Evolutionary conservation across 768 basidiomycete genomes (phyloP), one percentile per base, ranked within the genome.

Genomic region (Auricularia auricula-judae): DNA sequence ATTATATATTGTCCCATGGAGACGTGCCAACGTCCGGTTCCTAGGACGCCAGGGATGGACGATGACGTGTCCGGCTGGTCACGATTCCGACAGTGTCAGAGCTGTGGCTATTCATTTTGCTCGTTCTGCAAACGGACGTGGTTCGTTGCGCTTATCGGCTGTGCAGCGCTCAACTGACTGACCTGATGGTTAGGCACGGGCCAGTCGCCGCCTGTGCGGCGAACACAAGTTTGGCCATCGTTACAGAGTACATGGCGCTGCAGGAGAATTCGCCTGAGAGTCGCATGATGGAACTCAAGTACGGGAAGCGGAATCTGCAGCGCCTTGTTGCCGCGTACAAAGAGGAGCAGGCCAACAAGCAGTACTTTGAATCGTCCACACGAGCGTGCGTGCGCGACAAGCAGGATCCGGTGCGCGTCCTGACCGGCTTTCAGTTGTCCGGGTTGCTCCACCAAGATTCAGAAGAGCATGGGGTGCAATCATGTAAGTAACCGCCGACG

Each of bases 391-490:
- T 62, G 2, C 29, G 29, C 34, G 36, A 4, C 42, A 36, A 43
- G 16, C 14, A 51, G 18, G 14, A 33, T 2, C 10, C 7, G 14
- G 8, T 36, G 21, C 23, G n/a, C 35, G 43, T 35, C 10, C 42
- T 34, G 29, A 42, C 33, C 18, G 59, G 42, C 14, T 43, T 39
- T 3, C 47, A 66, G 66, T 21, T 91, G 89, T 71, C 89, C 92
- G 3, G 85, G 85, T 4, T 95, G 93, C 74, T 69, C 73, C 18
- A 80, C 89, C 14, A 78, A 82, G 65, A 87, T 93, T 11, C 88
- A 91, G 75, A 91, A 91, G 75, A 82, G 79, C 18, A 68, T 80
- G 65, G 93, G 93, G 1, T 95, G 93, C 75, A 95, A 95, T 74
- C 93, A 96, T 76, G 92, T 93, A 76, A 66, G 86, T 4, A 34